Evolutionary conservation across 139 green algal species (phyloP).

Genomic region (Ettlia oleoabundans): DNA sequence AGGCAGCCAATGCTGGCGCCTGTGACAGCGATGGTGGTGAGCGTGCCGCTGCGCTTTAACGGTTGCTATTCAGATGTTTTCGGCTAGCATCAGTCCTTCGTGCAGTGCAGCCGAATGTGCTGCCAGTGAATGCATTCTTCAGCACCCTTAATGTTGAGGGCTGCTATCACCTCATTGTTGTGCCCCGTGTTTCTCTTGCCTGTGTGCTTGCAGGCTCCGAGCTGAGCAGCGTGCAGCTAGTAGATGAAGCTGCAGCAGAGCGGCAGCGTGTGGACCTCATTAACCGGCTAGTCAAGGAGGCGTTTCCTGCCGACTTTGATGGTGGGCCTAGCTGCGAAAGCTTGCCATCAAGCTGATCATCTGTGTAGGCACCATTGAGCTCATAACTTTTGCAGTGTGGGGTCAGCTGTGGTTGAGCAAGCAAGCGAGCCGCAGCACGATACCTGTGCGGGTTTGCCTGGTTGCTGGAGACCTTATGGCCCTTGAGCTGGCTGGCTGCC

Average conservation of each 20-base stretch:
- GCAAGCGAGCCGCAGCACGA: too few relatives aligned
- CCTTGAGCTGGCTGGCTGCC: too few relatives aligned
- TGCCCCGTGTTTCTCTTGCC: neutral
- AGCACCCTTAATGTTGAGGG: neutral
- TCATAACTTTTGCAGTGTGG: too few relatives aligned
- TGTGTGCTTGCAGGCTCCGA: slow-evolving; percentile 19
- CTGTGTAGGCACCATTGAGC: too few relatives aligned
- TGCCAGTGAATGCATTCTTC: neutral
- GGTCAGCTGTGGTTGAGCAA: too few relatives aligned
- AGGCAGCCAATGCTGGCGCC: neutral
- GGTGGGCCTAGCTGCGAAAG: too few relatives aligned
- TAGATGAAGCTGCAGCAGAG: slow-evolving; percentile 36
- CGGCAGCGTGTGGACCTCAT: slow-evolving; percentile 42
- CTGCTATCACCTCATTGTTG: neutral
- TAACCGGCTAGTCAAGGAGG: slow-evolving; percentile 35
- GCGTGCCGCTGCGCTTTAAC: neutral
- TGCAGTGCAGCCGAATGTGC: neutral
- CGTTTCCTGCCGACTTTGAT: slow-evolving; percentile 38
- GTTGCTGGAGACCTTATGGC: too few relatives aligned
- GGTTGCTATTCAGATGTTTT: too few relatives aligned
- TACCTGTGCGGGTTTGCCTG: too few relatives aligned
- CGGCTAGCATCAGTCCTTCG: too few relatives aligned
- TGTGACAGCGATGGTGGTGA: slow-evolving; percentile 35
- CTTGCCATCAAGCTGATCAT: too few relatives aligned
- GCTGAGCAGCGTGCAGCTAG: slow-evolving; percentile 25